Evolutionary conservation across 2,329 filamentous ascomycete species (phyloP).

Genomic region (Fusarium dlaminii): DNA sequence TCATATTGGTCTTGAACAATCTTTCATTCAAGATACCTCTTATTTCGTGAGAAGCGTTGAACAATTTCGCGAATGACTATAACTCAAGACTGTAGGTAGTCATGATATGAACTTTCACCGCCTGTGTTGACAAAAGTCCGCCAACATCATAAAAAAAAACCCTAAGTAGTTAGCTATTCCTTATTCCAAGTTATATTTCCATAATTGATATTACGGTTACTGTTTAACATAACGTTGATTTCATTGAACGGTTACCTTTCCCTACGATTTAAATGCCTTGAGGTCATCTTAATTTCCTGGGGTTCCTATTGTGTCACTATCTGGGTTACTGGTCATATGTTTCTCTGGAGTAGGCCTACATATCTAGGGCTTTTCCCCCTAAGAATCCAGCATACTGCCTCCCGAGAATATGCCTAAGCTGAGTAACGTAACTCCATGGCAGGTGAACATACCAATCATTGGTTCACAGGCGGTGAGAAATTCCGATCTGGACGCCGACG

Average conservation of each 20-base stretch:
- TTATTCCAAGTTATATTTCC: background rate
- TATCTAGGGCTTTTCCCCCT: background rate
- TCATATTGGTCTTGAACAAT: background rate
- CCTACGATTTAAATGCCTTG: background rate
- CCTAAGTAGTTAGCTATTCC: background rate
- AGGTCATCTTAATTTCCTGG: background rate
- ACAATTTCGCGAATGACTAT: background rate
- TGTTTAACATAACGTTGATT: background rate
- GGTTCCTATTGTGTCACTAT: background rate
- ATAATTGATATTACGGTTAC: background rate
- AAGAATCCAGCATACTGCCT: background rate
- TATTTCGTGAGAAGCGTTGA: background rate
- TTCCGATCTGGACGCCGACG: background rate
- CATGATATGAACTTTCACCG: background rate
- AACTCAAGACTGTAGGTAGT: background rate
- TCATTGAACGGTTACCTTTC: background rate
- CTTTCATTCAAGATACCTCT: background rate
- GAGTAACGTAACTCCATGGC: background rate
- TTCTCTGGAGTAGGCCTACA: background rate
- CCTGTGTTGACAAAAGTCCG: background rate
- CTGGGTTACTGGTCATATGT: background rate
- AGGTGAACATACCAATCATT: background rate
- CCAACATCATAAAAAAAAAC: too few species aligned
- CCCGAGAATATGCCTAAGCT: background rate
- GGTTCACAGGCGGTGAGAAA: background rate